Base-by-base conservation (phyloP, 2,329 filamentous ascomycete species). In the Colletotrichum sansevieriae region DNA sequence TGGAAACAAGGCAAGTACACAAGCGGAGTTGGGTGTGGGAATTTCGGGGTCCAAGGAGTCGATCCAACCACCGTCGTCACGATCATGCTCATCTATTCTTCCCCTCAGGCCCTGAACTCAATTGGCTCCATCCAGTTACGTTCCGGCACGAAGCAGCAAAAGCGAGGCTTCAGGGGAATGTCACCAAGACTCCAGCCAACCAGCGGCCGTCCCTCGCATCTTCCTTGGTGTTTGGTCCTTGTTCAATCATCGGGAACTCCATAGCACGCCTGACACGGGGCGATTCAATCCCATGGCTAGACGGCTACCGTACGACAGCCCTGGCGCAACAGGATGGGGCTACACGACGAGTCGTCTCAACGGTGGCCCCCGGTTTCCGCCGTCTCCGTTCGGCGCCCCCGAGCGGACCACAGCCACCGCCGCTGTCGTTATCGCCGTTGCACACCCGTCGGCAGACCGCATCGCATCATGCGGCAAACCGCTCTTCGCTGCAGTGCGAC, bases 301-400 rank as follows among this genome's bases (percentile, higher is more conserved):
- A 29, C 25, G 7, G 4, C 25, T 29, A 5, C 25, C 25, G 25
- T 29, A 7, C 5, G 25, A 29, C 25, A 29, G 25, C 18, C 18
- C 18, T 18, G 18, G 25, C 25, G 9, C 29, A 29, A 29, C 29
- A 29, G 29, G 29, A 29, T 29, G 9, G 29, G 29, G 29, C 29
- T 9, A 22, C 37, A 49, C 29, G 46, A 35, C 35, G 46, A 51
- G 46, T 41, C 58, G 58, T 60, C 57, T 41, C 44, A 43, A 51
- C 57, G 44, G 33, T n/a, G 9, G 12, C 13, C 57, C 57, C 33
- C 57, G 44, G 33, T 18, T 18, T 47, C 41, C 65, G 54, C 65
- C 61, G 20, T 59, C 61, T 55, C 61, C 65, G 61, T 60, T 65
- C 65, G 61, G 65, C 47, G 54, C 54, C 52, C 43, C 65, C 65